Base-by-base conservation (phyloP, 441 rosid genomes). In the Codiaeum variegatum region DNA sequence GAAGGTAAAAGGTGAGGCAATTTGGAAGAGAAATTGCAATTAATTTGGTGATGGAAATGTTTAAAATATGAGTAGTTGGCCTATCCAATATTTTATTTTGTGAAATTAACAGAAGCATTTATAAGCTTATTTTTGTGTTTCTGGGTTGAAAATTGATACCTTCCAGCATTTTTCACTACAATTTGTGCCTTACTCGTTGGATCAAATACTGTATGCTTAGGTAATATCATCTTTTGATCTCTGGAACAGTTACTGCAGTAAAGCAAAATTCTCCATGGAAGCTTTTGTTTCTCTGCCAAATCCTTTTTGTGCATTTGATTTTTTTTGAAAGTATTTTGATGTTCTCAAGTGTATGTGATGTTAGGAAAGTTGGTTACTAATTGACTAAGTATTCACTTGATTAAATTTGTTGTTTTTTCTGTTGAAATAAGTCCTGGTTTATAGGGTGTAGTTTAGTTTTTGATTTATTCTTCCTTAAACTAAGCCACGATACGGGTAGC, bases 91-190 rank as follows among this genome's bases (percentile, higher is more conserved):
- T 63, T 71, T 73, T 65, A 40, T 65, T 74, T 77, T 60, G 56
- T 73, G 73, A 63, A 76, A 66, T 79, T 70, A 71, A 75, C 79
- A 24, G 75, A 76, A 76, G 74, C 75, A 62, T 67, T 72, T 83
- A 82, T 80, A 80, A 83, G 70, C 73, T 61, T 71, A 28, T 74
- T 74, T 67, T 58, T 5, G 19, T 64, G 34, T 76, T 42, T 49
- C 36, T 73, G 71, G 56, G 75, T 75, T 75, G 84, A 78, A 75
- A 65, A 70, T 70, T 77, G 83, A n/a, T n/a, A n/a, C n/a, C 76
- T 78, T 62, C 76, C 47, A 67, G 73, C 66, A 51, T 54, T 73
- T 49, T 56, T 56, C 70, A 51, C 29, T 64, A 29, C 72, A 69
- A 77, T 75, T 28, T 26, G 40, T 75, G 24, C 29, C n/a, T 6